Percentiles rank a stretch among this genome's conserved stretches.
phyloP scores from a whole-genome alignment of 495 filamentous ascomycete genomes.

The Xylaria scruposa region DNA sequence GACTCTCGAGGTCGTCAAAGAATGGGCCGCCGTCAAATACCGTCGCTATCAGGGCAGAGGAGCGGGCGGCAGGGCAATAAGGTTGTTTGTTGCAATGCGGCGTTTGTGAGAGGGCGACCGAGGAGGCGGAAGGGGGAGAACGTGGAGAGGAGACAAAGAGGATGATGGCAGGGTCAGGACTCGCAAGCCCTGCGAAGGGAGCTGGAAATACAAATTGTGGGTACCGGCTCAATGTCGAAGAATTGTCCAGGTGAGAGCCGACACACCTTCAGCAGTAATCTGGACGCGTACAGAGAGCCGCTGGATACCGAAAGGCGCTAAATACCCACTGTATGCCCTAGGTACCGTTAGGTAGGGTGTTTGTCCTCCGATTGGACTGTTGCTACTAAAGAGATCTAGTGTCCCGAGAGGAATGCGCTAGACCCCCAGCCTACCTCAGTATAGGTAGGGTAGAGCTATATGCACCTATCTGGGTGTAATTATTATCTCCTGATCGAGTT shows the following conservation, averaged over 20 bases:
- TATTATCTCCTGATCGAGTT: conserved; percentile 16
- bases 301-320: conserved; percentile 14
- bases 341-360: neutral
- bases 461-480: neutral
- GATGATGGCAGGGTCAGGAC: conserved; percentile 26
- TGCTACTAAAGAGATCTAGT: conserved; percentile 11
- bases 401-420: conserved; percentile 9
- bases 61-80: conserved; percentile 28
- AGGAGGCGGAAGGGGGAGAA: conserved; percentile 23
- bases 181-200: conserved; percentile 11
- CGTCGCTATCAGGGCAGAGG: conserved; percentile 17
- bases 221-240: conserved; percentile 22
- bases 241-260: neutral
- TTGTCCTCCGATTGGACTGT: conserved; percentile 13
- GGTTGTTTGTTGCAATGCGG: conserved; percentile 32
- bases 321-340: neutral
- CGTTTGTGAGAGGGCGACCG: conserved; percentile 38
- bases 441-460: conserved; percentile 13
- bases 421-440: neutral
- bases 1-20: neutral
- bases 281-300: conserved; percentile 11
- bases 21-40: conserved; percentile 18
- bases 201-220: conserved; percentile 23
- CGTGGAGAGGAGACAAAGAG: conserved; percentile 20
- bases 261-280: neutral